Percentiles rank a stretch among this genome's conserved stretches.
These are phyloP conservation scores for Leccinum barrowsii DNA, from an alignment of 768 basidiomycete species.

Conservation along the genomic window DNA sequence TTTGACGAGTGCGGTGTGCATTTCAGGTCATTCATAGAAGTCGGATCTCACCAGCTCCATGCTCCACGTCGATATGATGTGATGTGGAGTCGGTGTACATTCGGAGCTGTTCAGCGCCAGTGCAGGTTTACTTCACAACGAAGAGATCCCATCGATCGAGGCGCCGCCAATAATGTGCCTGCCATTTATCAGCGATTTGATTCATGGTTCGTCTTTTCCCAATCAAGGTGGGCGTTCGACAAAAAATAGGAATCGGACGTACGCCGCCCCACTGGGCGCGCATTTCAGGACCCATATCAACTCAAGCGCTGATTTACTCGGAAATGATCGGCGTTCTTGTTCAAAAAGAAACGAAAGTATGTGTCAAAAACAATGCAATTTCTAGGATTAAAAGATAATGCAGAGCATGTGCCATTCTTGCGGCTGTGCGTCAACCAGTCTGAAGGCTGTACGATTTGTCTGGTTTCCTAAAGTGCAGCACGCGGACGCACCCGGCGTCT, in stretches of 20 bases:
- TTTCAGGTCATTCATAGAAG: background rate
- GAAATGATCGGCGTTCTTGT: slow-evolving; percentile 10
- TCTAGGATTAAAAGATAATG: background rate
- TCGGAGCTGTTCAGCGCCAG: background rate
- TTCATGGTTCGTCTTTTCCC: background rate
- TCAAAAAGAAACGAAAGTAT: background rate
- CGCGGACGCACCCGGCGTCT: background rate
- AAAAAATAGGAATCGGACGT: background rate
- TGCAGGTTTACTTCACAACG: background rate
- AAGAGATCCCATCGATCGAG: background rate
- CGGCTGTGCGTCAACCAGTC: background rate
- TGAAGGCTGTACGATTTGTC: background rate
- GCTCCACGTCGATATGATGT: background rate
- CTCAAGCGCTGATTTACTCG: background rate
- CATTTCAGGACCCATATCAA: background rate
- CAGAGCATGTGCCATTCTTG: background rate
- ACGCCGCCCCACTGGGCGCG: slow-evolving; percentile 5
- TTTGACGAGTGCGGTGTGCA: background rate
- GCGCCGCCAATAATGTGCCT: background rate
- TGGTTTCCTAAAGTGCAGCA: background rate
- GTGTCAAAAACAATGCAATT: background rate
- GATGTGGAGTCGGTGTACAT: background rate
- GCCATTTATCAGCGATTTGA: slow-evolving; percentile 1
- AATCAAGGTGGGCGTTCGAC: slow-evolving; percentile 1
- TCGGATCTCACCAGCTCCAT: background rate